Conservation (phyloP, 2,329 filamentous ascomycete species). For the Fusarium odoratissimum region DNA sequence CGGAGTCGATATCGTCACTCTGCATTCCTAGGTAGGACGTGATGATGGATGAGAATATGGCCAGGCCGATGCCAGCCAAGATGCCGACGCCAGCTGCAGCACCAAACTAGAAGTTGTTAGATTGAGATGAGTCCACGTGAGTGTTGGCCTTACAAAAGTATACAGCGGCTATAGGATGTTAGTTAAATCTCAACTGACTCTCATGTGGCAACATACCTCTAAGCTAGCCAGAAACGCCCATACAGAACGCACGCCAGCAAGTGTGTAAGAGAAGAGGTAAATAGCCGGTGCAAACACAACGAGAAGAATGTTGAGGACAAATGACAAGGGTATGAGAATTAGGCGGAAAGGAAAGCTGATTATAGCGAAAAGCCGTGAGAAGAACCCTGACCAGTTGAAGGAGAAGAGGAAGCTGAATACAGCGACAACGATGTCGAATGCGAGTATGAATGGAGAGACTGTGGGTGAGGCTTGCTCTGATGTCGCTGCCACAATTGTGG, state of each 20-base stretch:
- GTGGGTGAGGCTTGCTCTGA: constrained; percentile 25
- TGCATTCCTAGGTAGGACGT: constrained; percentile 62
- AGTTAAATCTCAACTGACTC: background rate
- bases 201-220: constrained; percentile 47
- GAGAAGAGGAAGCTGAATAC: constrained; percentile 43
- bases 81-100: constrained; percentile 76
- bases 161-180: constrained; percentile 53
- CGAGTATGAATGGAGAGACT: constrained; percentile 33
- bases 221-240: constrained; percentile 48
- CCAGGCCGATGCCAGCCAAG: constrained; percentile 68
- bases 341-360: constrained; percentile 49
- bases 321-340: constrained; percentile 46
- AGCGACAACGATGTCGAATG: constrained; percentile 43
- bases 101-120: constrained; percentile 60
- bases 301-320: constrained; percentile 45
- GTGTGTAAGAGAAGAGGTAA: constrained; percentile 48
- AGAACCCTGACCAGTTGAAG: constrained; percentile 46
- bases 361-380: constrained; percentile 39
- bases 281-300: constrained; percentile 53
- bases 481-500: constrained; percentile 22
- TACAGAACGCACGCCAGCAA: constrained; percentile 38
- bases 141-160: constrained; percentile 52
- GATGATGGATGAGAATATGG: constrained; percentile 66
- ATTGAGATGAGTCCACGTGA: accelerated
- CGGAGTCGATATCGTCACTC: constrained; percentile 37